Evolutionary conservation across 768 basidiomycete genomes (phyloP), one percentile per base, ranked within the genome.

Genomic region (Leccinum subtestaceum): DNA sequence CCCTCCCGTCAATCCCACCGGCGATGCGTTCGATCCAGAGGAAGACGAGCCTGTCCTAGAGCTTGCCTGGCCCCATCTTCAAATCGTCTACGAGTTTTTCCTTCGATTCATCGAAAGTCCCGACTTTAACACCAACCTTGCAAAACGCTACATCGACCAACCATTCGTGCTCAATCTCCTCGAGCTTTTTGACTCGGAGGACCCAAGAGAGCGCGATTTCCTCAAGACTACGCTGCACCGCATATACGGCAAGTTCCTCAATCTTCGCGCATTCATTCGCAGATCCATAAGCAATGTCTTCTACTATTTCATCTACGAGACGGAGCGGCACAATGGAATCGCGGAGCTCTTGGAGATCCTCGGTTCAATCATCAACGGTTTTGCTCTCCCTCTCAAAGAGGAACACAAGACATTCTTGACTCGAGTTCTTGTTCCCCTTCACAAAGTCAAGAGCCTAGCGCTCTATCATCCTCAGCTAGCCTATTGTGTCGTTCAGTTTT

Each of bases 21-120:
- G 97, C 55, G 97, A 99, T 73, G 97, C 96, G 2, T 99, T 97
- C 71, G 97, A 99, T 72, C 97, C 97, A 21, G 97, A 99, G 76
- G 97, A 99, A 77, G 97, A 99, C 67, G 97, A 99, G 64, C 97
- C 97, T 7, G 97, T 99, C 2, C 83, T 99, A 60, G 97, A 99
- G 72, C 89, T 98, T 58, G 97, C 97, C 27, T 99, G 97, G 97
- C 97, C 97, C 43, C 97, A 99, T 74, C 83, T 99, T 57, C 95
- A 99, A 74, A 95, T 99, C 65, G 97, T 99, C 54, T 99, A 99
- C 78, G 97, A 99, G 75, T 98, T 99, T 76, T 99, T 99, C 85
- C 87, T 99, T 32, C 90, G 97, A 40, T 99, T 99, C 71, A 91
- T 99, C 60, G 97, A 99, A 75, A 91, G 87, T 66, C 91, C 91